Percentiles rank a stretch among this genome's conserved stretches.
These are phyloP conservation scores for Myrica gale DNA, from an alignment of 306 rosid genomes.

Conservation along the genomic window DNA sequence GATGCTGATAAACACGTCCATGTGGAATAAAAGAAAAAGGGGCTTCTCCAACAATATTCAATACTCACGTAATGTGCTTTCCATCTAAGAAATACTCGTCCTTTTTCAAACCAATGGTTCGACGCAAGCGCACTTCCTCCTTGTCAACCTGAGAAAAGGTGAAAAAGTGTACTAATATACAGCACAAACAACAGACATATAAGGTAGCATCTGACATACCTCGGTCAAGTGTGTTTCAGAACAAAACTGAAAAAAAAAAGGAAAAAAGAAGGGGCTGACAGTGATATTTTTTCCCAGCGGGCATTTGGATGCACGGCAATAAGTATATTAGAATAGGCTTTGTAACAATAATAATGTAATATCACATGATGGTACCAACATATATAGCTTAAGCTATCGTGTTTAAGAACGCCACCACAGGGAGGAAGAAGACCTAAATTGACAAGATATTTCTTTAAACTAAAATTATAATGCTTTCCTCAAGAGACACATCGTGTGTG, in stretches of 20 bases:
- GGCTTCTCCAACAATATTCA: background rate
- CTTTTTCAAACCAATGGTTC: constrained; percentile 82
- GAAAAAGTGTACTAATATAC: constrained; percentile 16
- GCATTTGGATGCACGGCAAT: too few species aligned
- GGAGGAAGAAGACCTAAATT: background rate
- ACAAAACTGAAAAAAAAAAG: background rate
- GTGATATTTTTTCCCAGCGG: too few species aligned
- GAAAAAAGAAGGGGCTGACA: too few species aligned
- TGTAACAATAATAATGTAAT: background rate
- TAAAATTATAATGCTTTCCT: background rate
- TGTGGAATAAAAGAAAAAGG: background rate
- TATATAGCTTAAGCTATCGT: background rate
- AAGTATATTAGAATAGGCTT: background rate
- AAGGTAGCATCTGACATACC: constrained; percentile 16
- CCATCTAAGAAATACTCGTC: constrained; percentile 95
- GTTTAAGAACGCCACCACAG: background rate
- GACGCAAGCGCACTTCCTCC: constrained; percentile 94
- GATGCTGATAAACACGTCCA: background rate
- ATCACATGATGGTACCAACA: background rate
- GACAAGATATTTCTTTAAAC: background rate
- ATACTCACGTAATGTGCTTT: constrained; percentile 92
- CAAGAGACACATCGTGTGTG: background rate
- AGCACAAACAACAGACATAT: constrained; percentile 8
- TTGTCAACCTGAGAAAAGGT: constrained; percentile 75
- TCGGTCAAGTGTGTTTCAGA: background rate